phyloP scores from a whole-genome alignment of 2,329 filamentous ascomycete species.

The Cladophialophora immunda region DNA sequence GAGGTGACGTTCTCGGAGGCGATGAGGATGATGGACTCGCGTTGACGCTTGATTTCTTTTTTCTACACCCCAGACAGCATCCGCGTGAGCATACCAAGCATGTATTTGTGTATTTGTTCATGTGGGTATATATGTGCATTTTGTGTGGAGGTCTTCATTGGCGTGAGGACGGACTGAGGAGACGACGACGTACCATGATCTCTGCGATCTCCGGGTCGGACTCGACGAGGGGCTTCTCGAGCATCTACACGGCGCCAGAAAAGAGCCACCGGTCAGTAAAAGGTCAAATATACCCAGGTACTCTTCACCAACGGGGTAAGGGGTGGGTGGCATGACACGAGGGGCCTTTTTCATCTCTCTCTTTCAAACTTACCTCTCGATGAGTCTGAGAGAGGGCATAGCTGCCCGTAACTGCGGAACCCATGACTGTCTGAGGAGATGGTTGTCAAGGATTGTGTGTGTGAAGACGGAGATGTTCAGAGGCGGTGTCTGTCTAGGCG shows the following conservation, averaged over 20 bases:
- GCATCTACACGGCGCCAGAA: conserved; percentile 70
- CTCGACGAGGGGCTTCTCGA: conserved; percentile 92
- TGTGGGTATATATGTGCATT: too few relatives aligned
- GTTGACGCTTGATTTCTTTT: conserved; percentile 93
- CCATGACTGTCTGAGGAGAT: conserved; percentile 31
- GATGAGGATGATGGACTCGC: conserved; percentile 98
- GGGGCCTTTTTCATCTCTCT: background rate
- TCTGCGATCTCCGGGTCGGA: conserved; percentile 92
- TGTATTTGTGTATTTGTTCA: background rate
- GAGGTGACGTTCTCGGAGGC: conserved; percentile 97
- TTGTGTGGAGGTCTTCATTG: background rate
- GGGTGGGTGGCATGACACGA: conserved; percentile 13
- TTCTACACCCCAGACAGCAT: conserved; percentile 19
- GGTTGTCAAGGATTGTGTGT: background rate
- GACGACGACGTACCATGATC: conserved; percentile 90
- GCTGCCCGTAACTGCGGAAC: conserved; percentile 50
- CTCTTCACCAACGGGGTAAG: background rate
- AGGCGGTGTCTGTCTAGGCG: background rate
- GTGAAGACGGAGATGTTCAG: conserved; percentile 8
- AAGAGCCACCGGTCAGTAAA: conserved; percentile 21
- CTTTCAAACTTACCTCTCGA: conserved; percentile 64
- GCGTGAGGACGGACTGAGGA: background rate
- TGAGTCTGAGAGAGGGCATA: conserved; percentile 74
- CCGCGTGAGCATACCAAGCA: conserved; percentile 5
- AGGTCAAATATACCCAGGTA: too few relatives aligned